These are phyloP conservation scores for Pichia kluyveri DNA, from an alignment of 805 yeast species.

Conservation along the genomic window DNA sequence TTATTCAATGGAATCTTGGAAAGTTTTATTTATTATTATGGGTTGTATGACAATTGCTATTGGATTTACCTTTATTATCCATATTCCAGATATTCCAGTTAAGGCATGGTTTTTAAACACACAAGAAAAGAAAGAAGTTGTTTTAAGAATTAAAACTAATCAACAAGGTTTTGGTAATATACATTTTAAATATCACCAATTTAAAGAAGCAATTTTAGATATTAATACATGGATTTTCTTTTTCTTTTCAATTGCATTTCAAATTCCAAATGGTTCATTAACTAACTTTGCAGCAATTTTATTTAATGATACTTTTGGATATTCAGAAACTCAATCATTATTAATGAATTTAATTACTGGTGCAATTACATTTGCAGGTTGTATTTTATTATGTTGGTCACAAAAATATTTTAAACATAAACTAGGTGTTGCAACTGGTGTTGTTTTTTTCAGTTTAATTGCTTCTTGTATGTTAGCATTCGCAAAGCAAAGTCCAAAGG, in stretches of 20 bases:
- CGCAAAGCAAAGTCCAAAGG: conserved; percentile 11
- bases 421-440: conserved; percentile 15
- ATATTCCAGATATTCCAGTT: conserved; percentile 26
- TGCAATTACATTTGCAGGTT: conserved; percentile 24
- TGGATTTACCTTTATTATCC: conserved; percentile 23
- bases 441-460: conserved; percentile 9
- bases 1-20: conserved; percentile 23
- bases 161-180: conserved; percentile 28
- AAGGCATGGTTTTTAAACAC: conserved; percentile 28
- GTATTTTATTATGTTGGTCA: conserved; percentile 23
- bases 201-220: conserved; percentile 21
- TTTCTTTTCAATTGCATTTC: conserved; percentile 17
- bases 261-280: conserved; percentile 31
- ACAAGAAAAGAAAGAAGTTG: conserved; percentile 28
- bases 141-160: conserved; percentile 25
- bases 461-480: conserved; percentile 15
- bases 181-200: conserved; percentile 22
- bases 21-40: conserved; percentile 25
- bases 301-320: conserved; percentile 24
- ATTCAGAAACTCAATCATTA: conserved; percentile 17
- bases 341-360: conserved; percentile 22
- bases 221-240: conserved; percentile 35
- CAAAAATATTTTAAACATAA: conserved; percentile 18
- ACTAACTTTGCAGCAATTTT: conserved; percentile 37
- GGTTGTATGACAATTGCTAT: conserved; percentile 26